A percentile compares a stretch with the other conserved stretches of the same genome.
Conservation (phyloP, 169 alveolate genomes). For the Plasmodium vivax region DNA sequence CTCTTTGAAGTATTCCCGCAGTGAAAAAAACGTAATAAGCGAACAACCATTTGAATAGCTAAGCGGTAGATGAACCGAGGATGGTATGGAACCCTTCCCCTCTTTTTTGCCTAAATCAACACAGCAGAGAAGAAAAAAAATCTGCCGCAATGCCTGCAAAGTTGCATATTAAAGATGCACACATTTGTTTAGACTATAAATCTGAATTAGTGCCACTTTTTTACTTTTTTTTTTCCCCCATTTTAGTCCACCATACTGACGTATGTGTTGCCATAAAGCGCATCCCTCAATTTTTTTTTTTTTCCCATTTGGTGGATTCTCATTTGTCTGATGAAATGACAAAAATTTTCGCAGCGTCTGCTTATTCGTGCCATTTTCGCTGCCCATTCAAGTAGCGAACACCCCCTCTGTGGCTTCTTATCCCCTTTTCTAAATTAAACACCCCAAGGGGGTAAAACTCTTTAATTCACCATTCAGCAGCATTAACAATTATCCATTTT, state of each 20-base stretch:
- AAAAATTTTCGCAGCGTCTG: background rate
- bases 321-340: background rate
- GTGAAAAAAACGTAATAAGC: background rate
- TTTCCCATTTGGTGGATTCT: background rate
- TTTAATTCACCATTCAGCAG: background rate
- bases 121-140: background rate
- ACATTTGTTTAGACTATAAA: background rate
- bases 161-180: background rate
- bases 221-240: background rate
- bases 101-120: background rate
- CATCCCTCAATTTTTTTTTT: background rate
- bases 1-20: background rate
- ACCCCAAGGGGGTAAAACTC: background rate
- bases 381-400: background rate
- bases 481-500: background rate
- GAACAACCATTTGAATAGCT: background rate
- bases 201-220: background rate
- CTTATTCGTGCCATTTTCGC: background rate
- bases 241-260: background rate
- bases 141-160: background rate
- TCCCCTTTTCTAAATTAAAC: background rate
- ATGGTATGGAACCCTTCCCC: background rate
- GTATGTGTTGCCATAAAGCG: background rate
- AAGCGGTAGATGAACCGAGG: background rate
- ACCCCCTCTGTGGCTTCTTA: background rate